phyloP scores from a whole-genome alignment of 441 rosid genomes.

The Eruca vesicaria region DNA sequence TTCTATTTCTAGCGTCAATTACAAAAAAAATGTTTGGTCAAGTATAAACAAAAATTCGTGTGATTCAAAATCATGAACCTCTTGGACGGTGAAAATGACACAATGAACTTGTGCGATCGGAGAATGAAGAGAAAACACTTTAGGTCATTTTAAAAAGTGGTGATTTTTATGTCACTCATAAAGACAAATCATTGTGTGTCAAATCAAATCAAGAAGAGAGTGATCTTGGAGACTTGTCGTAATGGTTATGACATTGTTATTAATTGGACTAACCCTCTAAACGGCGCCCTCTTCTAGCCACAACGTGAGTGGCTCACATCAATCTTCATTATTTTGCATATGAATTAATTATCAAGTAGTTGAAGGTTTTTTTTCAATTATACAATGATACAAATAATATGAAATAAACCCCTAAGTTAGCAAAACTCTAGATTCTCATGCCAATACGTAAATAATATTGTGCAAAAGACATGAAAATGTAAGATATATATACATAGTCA shows the following conservation, averaged over 20 bases:
- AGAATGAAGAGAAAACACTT: not conserved
- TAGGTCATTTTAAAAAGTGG: not conserved
- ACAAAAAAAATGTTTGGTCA: not conserved
- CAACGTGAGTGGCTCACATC: not conserved
- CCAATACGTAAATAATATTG: not conserved
- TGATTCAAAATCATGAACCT: not conserved
- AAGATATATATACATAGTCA: not conserved
- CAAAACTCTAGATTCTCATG: not conserved
- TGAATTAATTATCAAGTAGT: not conserved
- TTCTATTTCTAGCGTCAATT: not conserved
- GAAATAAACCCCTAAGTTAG: no score
- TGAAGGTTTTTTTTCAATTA: not conserved
- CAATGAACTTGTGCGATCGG: not conserved
- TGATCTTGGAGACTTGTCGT: not conserved
- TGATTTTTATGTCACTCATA: not conserved
- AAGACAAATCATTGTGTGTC: not conserved
- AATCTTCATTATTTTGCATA: not conserved
- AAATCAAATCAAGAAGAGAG: slow-evolving; percentile 1
- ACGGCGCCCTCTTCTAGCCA: slow-evolving; percentile 24
- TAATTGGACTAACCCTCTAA: not conserved
- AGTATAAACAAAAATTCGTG: not conserved
- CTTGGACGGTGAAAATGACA: slow-evolving; percentile 31
- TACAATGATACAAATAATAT: not conserved
- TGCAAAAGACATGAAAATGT: not conserved
- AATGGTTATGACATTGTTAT: not conserved